These are phyloP conservation scores for Xylaria intraflava DNA, from an alignment of 495 filamentous ascomycete species.

Conservation along the genomic window DNA sequence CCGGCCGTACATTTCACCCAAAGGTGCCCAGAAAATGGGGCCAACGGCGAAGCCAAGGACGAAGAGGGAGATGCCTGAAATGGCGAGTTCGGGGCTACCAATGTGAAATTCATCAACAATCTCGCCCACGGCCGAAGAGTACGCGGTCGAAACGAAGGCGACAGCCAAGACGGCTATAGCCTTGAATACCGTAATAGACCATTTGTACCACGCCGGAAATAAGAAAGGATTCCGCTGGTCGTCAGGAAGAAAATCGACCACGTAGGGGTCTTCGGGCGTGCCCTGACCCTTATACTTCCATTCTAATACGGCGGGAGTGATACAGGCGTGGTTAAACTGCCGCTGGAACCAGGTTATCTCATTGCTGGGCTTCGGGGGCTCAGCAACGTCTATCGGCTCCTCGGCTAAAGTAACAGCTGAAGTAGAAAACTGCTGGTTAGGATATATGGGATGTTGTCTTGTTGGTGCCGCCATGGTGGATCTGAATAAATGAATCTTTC, in stretches of 20 bases:
- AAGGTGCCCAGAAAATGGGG: slow-evolving; percentile 20
- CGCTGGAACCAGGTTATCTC: slow-evolving; percentile 18
- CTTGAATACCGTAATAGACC: slow-evolving; percentile 58
- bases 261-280: slow-evolving; percentile 66
- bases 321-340: slow-evolving; percentile 32
- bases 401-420: slow-evolving; percentile 5
- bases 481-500: slow-evolving; percentile 5
- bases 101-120: slow-evolving; percentile 55
- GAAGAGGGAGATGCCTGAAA: slow-evolving; percentile 65
- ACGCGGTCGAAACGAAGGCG: slow-evolving; percentile 71
- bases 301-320: slow-evolving; percentile 45
- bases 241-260: slow-evolving; percentile 65
- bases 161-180: slow-evolving; percentile 67
- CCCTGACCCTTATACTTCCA: slow-evolving; percentile 61
- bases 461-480: slow-evolving; percentile 6
- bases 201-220: slow-evolving; percentile 58
- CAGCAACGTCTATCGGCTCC: slow-evolving; percentile 1
- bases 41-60: slow-evolving; percentile 65
- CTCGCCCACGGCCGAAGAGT: slow-evolving; percentile 60
- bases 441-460: slow-evolving; percentile 1
- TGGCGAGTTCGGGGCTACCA: slow-evolving; percentile 48
- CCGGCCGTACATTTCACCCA: slow-evolving; percentile 64
- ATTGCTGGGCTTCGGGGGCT: slow-evolving; percentile 6
- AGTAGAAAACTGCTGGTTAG: slow-evolving; percentile 6
- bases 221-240: slow-evolving; percentile 68